Evolutionary conservation across 2,329 filamentous ascomycete genomes (phyloP).

Genomic region (Alternaria longipes): DNA sequence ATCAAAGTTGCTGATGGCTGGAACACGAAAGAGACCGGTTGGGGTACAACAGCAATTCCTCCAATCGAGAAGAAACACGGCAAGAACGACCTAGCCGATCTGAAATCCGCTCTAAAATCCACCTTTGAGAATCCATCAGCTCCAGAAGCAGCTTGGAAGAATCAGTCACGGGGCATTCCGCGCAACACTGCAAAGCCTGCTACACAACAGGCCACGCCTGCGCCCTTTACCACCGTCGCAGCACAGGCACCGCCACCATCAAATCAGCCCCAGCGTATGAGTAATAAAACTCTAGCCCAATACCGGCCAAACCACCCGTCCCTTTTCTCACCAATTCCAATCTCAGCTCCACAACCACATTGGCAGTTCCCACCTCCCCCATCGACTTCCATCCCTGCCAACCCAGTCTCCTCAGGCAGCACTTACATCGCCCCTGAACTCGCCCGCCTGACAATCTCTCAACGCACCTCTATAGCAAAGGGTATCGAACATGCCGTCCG

Average conservation of each 20-base stretch:
- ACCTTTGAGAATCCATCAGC: background rate
- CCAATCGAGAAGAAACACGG: background rate
- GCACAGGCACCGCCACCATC: background rate
- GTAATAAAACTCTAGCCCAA: constrained; percentile 25
- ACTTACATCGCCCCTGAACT: constrained; percentile 36
- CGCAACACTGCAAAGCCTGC: background rate
- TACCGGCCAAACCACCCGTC: constrained; percentile 7
- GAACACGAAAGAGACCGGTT: background rate
- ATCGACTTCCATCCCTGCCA: background rate
- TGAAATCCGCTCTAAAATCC: background rate
- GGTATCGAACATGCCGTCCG: constrained; percentile 45
- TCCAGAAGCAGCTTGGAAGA: background rate
- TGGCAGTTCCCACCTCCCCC: constrained; percentile 39
- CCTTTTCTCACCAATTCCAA: background rate
- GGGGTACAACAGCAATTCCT: background rate
- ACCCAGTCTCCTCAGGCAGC: background rate
- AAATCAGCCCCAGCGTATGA: constrained; percentile 12
- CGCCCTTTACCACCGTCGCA: background rate
- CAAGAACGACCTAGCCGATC: background rate
- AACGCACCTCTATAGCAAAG: constrained; percentile 20
- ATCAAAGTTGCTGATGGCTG: background rate
- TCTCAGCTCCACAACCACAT: constrained; percentile 27
- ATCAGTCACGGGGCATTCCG: background rate
- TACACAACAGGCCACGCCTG: background rate
- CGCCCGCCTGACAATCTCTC: constrained; percentile 33